Base-by-base conservation (phyloP, 2,329 filamentous ascomycete species). In the Dactylellina haptotyla region DNA sequence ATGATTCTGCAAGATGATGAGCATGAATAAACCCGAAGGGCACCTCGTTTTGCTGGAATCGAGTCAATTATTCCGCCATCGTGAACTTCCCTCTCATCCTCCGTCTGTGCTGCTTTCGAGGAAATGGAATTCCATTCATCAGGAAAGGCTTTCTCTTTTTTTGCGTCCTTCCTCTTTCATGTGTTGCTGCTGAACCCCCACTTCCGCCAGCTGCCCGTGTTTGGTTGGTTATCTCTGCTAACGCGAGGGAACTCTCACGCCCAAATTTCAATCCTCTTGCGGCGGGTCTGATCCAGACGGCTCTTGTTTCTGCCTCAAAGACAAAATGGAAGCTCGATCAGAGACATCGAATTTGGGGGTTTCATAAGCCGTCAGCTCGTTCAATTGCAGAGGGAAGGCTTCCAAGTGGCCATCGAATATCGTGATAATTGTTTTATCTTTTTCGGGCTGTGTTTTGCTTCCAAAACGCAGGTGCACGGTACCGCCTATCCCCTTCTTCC, bases 1-100 rank as follows among this genome's bases (percentile, higher is more conserved):
- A 67, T 59, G 45, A 67, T 28, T 59, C 53, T 67, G 63, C 63
- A 67, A 67, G 63, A 67, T 67, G 63, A 59, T 67, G 63, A 16
- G 63, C 63, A 67, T 67, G 63, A 59, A 67, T 58, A 53, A 67
- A 18, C 34, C 41, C 6, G n/a, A 23, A 45, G 41, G 41, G 6
- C 6, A 34, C 6, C 32, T 51, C n/a, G n/a, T 26, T 23, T 14
- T n/a, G 18, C 16, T 46, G 12, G 41, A 23, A 18, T 46, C 41
- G 16, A 45, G 26, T 48, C 46, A 64, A 64, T 64, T 51, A 50
- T 50, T 62, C 34, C 57, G 34, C 25, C 28, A 62, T 34, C 32
- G 32, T 34, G 32, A 34, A 34, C 32, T n/a, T n/a, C n/a, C n/a
- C n/a, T n/a, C n/a, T n/a, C n/a, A n/a, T n/a, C n/a, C n/a, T n/a